Evolutionary conservation across 106 monocot species (phyloP), one percentile per base, ranked within the genome.

Genomic region (Acanthochlamys bracteata): DNA sequence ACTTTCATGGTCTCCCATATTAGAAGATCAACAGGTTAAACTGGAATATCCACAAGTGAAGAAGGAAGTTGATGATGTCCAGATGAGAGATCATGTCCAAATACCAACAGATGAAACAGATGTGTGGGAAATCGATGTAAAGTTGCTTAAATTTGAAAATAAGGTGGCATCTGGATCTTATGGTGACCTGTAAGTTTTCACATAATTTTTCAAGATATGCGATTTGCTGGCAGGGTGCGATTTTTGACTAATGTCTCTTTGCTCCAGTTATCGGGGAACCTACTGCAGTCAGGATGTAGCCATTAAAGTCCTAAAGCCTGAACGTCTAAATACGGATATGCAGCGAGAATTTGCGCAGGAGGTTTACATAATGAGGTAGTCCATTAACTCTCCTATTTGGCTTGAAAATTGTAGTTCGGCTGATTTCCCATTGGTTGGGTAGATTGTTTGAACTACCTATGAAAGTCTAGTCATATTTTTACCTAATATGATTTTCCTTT

Each of bases 331-430:
- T 69, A 61, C 46, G 33, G 79, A 95, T 70, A 77, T 86, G 84
- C 83, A 86, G 63, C 76, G 71, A 16, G 94, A 95, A 59, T 95
- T 95, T 80, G 86, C 84, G 12, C 94, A 95, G 61, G 94, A 95
- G 83, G 90, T 95, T n/a, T 86, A 79, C 63, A 95, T 95, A 53
- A 90, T 95, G 94, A 84, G 86, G 94, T 95, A 41, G 6, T 77
- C 66, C 63, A 39, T 7, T 53, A 57, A 14, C 3, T 39, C 4
- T 61, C 20, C 2, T 3, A 55, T 2, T 4, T 21, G 20, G 10
- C 20, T 49, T 33, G 33, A 6, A 33, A 33, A 33, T 3, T 6
- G 6, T 33, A 33, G 33, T 33, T 33, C 33, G 6, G 33, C 33
- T 33, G 33, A 33, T 33, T 33, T 33, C 6, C 4, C 33, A 33